Evolutionary conservation across 208 protist genomes (phyloP).

Genomic region (Hexamita inflata): DNA sequence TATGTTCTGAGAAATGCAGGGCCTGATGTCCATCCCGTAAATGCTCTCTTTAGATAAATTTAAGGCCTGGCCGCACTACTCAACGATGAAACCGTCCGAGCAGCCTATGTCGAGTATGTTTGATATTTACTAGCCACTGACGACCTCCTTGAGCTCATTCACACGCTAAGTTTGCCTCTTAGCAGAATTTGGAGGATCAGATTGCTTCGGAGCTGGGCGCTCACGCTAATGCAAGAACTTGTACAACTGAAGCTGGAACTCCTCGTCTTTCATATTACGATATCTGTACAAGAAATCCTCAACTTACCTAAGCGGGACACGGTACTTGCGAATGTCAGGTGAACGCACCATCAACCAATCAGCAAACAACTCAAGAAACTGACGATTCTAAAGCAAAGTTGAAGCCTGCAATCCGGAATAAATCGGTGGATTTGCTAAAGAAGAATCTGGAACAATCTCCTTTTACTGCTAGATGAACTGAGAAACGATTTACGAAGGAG

Average conservation of each 20-base stretch:
- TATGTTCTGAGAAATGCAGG: neutral
- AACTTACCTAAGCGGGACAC: neutral
- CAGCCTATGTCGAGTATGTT: slow-evolving; percentile 20
- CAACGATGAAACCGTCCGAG: slow-evolving; percentile 1
- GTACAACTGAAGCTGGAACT: neutral
- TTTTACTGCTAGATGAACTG: no score
- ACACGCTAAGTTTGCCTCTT: neutral
- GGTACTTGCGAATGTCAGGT: neutral
- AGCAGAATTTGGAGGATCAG: neutral
- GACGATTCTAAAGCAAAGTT: neutral
- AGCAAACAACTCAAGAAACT: slow-evolving; percentile 1
- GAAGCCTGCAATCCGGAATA: neutral
- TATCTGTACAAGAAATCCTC: neutral
- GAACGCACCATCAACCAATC: neutral
- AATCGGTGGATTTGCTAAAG: neutral
- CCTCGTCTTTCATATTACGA: neutral
- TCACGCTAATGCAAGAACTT: no score
- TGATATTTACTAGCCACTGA: no score
- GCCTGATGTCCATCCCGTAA: slow-evolving; percentile 15
- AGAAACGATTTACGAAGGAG: no score
- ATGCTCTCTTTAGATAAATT: neutral
- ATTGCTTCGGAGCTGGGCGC: neutral
- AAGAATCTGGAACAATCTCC: no score
- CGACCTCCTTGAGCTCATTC: neutral
- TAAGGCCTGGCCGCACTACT: neutral